Evolutionary conservation across 1,284 basidiomycete species (phyloP).

Genomic region (Cutaneotrichosporon cavernicola): DNA sequence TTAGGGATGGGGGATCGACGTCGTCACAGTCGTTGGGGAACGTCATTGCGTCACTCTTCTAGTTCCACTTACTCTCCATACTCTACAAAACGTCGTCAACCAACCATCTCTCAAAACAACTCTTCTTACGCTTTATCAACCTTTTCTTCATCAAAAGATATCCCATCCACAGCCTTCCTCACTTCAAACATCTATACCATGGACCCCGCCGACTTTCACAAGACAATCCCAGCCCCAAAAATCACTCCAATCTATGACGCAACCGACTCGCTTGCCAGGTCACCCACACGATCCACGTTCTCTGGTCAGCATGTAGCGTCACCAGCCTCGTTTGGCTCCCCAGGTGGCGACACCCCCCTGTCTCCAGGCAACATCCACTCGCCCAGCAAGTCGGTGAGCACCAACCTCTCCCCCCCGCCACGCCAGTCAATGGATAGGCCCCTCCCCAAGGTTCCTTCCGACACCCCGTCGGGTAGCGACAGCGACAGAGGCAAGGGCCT

Average conservation of each 20-base stretch:
- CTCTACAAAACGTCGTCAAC: background rate
- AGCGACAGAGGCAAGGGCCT: background rate
- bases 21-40: background rate
- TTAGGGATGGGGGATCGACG: background rate
- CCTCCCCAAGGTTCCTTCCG: background rate
- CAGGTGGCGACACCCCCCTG: background rate
- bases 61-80: background rate
- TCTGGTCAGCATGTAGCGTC: background rate
- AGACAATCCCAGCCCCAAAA: constrained; percentile 7
- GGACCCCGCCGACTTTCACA: constrained; percentile 9
- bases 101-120: background rate
- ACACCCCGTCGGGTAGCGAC: background rate
- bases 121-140: background rate
- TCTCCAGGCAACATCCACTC: background rate
- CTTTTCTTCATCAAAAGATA: background rate
- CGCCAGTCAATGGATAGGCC: background rate
- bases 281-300: constrained; percentile 3
- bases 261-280: background rate
- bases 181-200: constrained; percentile 3
- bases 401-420: background rate
- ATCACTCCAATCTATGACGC: constrained; percentile 4
- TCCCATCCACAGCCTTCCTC: background rate
- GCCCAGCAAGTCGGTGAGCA: background rate
- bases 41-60: constrained; percentile 2
- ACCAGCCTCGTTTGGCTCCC: constrained; percentile 1